Conservation (phyloP, 2,329 filamentous ascomycete genomes). For the Trichoderma atroviride region DNA sequence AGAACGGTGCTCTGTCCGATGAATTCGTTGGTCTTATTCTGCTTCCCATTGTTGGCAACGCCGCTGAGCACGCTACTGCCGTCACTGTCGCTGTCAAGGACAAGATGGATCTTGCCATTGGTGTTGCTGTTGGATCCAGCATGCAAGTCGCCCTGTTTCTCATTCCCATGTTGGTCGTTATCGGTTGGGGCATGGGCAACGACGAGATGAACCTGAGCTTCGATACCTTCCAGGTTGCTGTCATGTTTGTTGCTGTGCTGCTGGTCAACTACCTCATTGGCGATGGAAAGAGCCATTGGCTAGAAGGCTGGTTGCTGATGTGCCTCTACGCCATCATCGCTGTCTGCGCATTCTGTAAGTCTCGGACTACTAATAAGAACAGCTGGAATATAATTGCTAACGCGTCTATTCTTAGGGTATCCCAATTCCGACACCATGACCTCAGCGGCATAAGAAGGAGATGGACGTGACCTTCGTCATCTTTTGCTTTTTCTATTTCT, state of each 20-base stretch:
- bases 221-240: conserved; percentile 85
- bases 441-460: not conserved
- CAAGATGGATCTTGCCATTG: conserved; percentile 83
- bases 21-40: conserved; percentile 81
- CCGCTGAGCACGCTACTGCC: conserved; percentile 79
- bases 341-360: conserved; percentile 64
- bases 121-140: conserved; percentile 76
- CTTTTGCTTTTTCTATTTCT: not conserved
- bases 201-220: conserved; percentile 82
- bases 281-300: conserved; percentile 81
- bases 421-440: conserved; percentile 18
- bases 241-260: conserved; percentile 80
- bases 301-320: conserved; percentile 76
- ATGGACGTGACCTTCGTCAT: not conserved
- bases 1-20: conserved; percentile 62
- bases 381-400: not conserved
- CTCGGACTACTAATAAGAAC: not conserved
- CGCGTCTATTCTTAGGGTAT: conserved; percentile 19
- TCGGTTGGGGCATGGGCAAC: conserved; percentile 74
- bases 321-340: conserved; percentile 81
- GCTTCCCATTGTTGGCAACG: conserved; percentile 80
- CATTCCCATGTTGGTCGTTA: conserved; percentile 73
- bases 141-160: conserved; percentile 82
- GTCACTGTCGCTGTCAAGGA: conserved; percentile 80
- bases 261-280: conserved; percentile 85